Conservation (phyloP, 1,284 basidiomycete species). For the Agroathelia rolfsii region DNA sequence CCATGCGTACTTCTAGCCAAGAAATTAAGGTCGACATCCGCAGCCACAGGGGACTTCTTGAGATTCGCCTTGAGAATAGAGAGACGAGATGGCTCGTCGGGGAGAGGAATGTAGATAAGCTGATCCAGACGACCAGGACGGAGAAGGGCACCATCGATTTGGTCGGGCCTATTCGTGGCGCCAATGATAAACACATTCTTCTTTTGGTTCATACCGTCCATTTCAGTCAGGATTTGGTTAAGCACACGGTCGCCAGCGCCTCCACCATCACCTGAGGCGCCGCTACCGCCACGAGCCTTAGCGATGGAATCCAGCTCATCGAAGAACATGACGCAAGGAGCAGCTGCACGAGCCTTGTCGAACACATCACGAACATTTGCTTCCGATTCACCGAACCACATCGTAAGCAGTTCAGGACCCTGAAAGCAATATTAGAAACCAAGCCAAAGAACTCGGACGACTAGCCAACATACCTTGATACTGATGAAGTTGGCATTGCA, state of each 20-base stretch:
- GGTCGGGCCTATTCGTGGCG: constrained; percentile 98
- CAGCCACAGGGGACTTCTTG: constrained; percentile 86
- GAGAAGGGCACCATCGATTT: constrained; percentile 93
- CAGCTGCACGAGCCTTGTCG: constrained; percentile 98
- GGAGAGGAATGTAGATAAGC: constrained; percentile 88
- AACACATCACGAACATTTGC: constrained; percentile 99
- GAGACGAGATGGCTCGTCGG: constrained; percentile 86
- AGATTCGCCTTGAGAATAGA: constrained; percentile 88
- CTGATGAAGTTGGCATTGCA: constrained; percentile 98
- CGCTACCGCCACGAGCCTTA: constrained; percentile 83
- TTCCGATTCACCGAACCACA: constrained; percentile 99
- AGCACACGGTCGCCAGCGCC: constrained; percentile 96
- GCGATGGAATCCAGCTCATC: constrained; percentile 99
- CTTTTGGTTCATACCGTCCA: constrained; percentile 99
- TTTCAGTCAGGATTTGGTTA: constrained; percentile 96
- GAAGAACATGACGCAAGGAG: constrained; percentile 99
- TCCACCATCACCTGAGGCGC: constrained; percentile 76
- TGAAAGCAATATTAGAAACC: constrained; percentile 27
- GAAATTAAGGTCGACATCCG: constrained; percentile 81
- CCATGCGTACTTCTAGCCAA: constrained; percentile 93
- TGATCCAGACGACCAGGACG: constrained; percentile 98
- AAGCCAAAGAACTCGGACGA: neutral
- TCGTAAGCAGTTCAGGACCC: constrained; percentile 94
- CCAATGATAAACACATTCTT: constrained; percentile 99
- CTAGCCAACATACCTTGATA: constrained; percentile 58